Percentiles rank a stretch among this genome's conserved stretches.
These are phyloP conservation scores for Ogataea ramenticola DNA, from an alignment of 805 yeast species.

Conservation along the genomic window DNA sequence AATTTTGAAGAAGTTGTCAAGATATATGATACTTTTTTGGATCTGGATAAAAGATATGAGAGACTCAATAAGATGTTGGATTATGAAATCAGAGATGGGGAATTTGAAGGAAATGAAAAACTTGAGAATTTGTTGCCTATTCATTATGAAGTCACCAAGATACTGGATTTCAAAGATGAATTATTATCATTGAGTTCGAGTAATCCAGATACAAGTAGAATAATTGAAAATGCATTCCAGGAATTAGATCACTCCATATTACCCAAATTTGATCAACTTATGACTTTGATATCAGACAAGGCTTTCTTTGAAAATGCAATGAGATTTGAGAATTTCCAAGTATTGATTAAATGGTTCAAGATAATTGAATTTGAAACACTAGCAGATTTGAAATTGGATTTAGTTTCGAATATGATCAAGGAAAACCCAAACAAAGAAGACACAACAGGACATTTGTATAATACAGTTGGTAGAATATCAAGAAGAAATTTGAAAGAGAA, in stretches of 20 bases:
- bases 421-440: constrained; percentile 5
- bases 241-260: constrained; percentile 36
- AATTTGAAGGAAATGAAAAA: constrained; percentile 36
- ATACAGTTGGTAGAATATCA: constrained; percentile 32
- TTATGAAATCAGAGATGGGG: constrained; percentile 29
- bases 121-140: constrained; percentile 54
- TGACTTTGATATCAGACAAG: constrained; percentile 58
- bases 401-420: constrained; percentile 15
- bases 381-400: constrained; percentile 56
- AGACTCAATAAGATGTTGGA: constrained; percentile 49
- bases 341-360: constrained; percentile 66
- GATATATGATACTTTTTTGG: constrained; percentile 55
- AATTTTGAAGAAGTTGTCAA: constrained; percentile 63
- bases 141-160: constrained; percentile 63
- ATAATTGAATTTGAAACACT: constrained; percentile 74
- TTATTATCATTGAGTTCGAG: constrained; percentile 35
- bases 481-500: constrained; percentile 56
- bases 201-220: constrained; percentile 56
- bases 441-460: constrained; percentile 18
- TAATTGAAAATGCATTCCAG: constrained; percentile 49
- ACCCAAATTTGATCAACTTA: constrained; percentile 53
- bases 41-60: constrained; percentile 44
- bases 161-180: constrained; percentile 76
- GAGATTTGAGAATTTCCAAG: constrained; percentile 57
- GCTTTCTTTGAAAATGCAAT: constrained; percentile 55